Conservation (phyloP, 306 rosid species). For the Dalbergia oliveri region DNA sequence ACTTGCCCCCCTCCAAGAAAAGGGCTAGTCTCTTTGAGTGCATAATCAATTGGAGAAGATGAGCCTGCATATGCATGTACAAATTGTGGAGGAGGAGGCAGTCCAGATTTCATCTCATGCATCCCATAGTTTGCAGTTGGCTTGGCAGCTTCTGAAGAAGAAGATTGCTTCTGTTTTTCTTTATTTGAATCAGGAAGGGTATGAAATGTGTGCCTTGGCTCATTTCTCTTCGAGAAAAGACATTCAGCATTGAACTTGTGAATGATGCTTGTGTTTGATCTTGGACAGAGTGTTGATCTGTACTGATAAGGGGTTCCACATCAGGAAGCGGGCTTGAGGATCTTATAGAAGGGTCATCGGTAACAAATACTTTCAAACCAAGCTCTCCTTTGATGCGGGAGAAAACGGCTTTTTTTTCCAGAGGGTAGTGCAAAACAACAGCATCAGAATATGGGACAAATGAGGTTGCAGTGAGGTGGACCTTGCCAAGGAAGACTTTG, state of each 20-base stretch:
- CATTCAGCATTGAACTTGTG: constrained; percentile 49
- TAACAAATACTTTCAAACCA: constrained; percentile 91
- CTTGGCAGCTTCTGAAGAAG: constrained; percentile 49
- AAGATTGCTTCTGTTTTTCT: constrained; percentile 50
- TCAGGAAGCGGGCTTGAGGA: constrained; percentile 72
- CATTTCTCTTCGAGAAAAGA: constrained; percentile 67
- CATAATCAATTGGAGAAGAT: constrained; percentile 66
- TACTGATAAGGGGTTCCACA: constrained; percentile 52
- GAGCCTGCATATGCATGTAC: constrained; percentile 53
- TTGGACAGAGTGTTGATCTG: constrained; percentile 48
- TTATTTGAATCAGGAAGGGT: constrained; percentile 58
- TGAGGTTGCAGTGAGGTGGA: constrained; percentile 80
- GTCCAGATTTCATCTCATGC: constrained; percentile 68
- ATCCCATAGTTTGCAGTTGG: constrained; percentile 53
- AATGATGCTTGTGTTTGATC: constrained; percentile 53
- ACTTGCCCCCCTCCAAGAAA: constrained; percentile 88
- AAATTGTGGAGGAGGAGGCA: constrained; percentile 49
- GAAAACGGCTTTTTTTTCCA: constrained; percentile 67
- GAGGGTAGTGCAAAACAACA: constrained; percentile 83
- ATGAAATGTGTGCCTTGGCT: constrained; percentile 68
- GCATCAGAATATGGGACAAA: constrained; percentile 91
- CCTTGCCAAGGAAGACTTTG: constrained; percentile 77
- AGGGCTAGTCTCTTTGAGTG: constrained; percentile 91
- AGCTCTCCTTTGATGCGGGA: constrained; percentile 89
- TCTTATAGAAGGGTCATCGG: constrained; percentile 78